Conservation (phyloP, 2,329 filamentous ascomycete species). For the Nannizziopsis barbatae region DNA sequence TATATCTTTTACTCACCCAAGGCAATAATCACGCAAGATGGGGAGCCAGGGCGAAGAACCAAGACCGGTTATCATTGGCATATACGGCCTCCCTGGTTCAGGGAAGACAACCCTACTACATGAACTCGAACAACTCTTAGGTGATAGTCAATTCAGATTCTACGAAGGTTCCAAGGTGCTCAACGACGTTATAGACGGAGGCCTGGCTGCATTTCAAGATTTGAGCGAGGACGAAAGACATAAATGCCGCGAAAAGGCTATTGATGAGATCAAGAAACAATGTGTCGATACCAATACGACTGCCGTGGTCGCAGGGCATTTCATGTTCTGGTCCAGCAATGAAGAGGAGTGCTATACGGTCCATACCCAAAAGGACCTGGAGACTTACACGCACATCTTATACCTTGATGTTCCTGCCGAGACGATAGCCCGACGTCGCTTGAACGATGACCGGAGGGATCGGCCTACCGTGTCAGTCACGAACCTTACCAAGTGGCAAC, state of each 20-base stretch:
- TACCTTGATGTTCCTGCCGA: constrained; percentile 40
- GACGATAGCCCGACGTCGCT: constrained; percentile 30
- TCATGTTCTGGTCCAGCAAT: constrained; percentile 42
- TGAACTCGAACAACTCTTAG: constrained; percentile 30
- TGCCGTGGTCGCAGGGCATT: constrained; percentile 46
- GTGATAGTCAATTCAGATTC: constrained; percentile 32
- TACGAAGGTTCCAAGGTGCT: constrained; percentile 46
- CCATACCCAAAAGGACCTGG: constrained; percentile 38
- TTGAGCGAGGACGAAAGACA: constrained; percentile 30
- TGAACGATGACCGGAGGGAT: constrained; percentile 28
- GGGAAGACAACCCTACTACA: constrained; percentile 43
- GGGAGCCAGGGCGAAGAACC: neutral
- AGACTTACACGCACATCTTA: constrained; percentile 47
- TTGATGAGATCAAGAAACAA: constrained; percentile 34
- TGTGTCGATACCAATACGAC: constrained; percentile 26
- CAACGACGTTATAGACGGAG: constrained; percentile 33
- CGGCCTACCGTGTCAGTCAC: constrained; percentile 27
- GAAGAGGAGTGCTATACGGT: constrained; percentile 22
- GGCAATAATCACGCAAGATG: no score
- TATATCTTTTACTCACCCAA: no score
- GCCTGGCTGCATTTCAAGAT: constrained; percentile 39
- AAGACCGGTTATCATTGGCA: constrained; percentile 38
- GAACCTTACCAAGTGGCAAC: constrained; percentile 41
- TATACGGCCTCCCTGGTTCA: constrained; percentile 47
- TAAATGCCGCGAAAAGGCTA: constrained; percentile 36